These are phyloP conservation scores for Lathyrus tuberosus DNA, from an alignment of 306 rosid species.

Conservation along the genomic window DNA sequence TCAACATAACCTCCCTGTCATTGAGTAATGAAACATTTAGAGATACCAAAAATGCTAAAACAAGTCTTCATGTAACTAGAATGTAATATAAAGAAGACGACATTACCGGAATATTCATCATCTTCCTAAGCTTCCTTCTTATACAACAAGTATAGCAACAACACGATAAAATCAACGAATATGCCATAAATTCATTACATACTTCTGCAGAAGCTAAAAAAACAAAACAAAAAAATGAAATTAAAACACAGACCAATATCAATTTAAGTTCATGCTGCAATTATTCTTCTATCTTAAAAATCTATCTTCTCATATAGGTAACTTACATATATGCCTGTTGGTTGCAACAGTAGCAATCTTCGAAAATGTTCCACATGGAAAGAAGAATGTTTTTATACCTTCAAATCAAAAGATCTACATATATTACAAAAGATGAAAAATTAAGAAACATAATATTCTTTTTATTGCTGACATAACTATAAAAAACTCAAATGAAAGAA, in stretches of 20 bases:
- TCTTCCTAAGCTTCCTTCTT: constrained; percentile 86
- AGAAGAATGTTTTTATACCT: constrained; percentile 90
- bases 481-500: constrained; percentile 17
- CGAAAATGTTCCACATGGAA: constrained; percentile 91
- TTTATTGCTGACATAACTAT: background rate
- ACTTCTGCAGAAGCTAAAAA: constrained; percentile 82
- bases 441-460: background rate
- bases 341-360: constrained; percentile 84
- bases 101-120: constrained; percentile 77
- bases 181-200: constrained; percentile 90
- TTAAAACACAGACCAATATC: too few species aligned
- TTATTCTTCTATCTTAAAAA: too few species aligned
- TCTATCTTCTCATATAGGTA: background rate
- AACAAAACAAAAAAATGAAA: too few species aligned
- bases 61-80: background rate
- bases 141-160: constrained; percentile 96
- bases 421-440: constrained; percentile 24
- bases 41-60: constrained; percentile 26
- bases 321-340: constrained; percentile 86
- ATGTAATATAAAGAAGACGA: constrained; percentile 7
- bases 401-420: constrained; percentile 39
- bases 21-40: constrained; percentile 14
- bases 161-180: constrained; percentile 81
- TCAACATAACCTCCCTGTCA: constrained; percentile 86
- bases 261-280: too few species aligned